A percentile compares a stretch with the other conserved stretches of the same genome.
These are phyloP conservation scores for Hygrocybe coccinea DNA, from an alignment of 768 basidiomycete genomes.

Conservation along the genomic window DNA sequence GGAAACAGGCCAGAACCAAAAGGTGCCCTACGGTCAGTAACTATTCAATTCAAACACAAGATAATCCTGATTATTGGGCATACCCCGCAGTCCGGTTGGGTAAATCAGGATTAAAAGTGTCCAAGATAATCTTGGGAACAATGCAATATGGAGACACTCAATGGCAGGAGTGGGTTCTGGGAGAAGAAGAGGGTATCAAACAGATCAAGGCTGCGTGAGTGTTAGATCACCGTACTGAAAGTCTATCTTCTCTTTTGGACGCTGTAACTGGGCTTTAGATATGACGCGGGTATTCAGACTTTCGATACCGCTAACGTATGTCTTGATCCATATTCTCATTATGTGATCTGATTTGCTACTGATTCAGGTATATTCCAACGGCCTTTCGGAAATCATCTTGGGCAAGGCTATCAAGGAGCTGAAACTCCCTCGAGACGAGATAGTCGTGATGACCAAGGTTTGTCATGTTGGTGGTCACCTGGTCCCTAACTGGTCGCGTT, in stretches of 20 bases:
- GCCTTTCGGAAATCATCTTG: conserved; percentile 58
- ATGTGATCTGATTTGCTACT: background rate
- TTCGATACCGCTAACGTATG: conserved; percentile 54
- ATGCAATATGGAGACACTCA: conserved; percentile 54
- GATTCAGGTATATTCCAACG: conserved; percentile 57
- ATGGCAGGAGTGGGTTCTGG: conserved; percentile 47
- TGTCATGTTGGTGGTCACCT: background rate
- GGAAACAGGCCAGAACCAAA: background rate
- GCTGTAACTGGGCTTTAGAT: conserved; percentile 27
- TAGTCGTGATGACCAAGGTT: conserved; percentile 77
- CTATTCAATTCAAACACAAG: background rate
- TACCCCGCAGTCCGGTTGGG: conserved; percentile 40
- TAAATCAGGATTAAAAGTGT: conserved; percentile 57
- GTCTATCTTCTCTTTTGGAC: background rate
- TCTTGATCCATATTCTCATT: background rate
- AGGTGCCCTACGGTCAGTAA: background rate
- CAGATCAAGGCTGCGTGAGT: conserved; percentile 36
- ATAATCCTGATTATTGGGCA: background rate
- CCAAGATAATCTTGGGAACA: conserved; percentile 59
- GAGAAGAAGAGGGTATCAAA: conserved; percentile 46
- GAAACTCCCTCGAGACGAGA: conserved; percentile 64
- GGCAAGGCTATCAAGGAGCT: conserved; percentile 68
- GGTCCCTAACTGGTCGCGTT: conserved; percentile 11
- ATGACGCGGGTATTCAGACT: conserved; percentile 59
- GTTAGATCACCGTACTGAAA: no score